Base-by-base conservation (phyloP, 2,329 filamentous ascomycete species). In the Trichoderma koningiopsis region DNA sequence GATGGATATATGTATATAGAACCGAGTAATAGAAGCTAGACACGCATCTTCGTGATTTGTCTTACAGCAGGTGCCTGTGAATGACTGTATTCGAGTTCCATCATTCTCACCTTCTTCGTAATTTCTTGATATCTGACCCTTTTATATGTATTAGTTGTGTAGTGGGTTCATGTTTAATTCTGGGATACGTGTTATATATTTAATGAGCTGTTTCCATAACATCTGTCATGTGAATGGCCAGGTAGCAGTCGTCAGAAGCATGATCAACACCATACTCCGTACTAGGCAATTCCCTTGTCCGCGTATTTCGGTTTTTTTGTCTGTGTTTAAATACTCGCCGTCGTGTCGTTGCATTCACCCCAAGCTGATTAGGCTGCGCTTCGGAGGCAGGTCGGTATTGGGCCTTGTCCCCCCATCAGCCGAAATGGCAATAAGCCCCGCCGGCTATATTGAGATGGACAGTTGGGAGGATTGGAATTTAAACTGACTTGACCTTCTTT, bases 371-470 rank as follows among this genome's bases (percentile, higher is more conserved):
- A 49, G 47, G 47, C 47, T 24, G 47, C 47, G 47, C 47, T 40
- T 65, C 63, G 63, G 63, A 58, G 63, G 63, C 35, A 40, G 35
- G 55, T 59, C 63, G 63, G 63, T 52, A 55, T 67, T 52, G 63
- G 63, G 63, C 47, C 19, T 35, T 19, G n/a, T 33, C 47, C 55
- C n/a, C 47, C 55, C n/a, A 47, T 47, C 55, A 67, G 63, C 63
- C 63, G 62, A 57, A 47, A 65, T 65, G 11, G 47, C n/a, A 29
- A 65, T 55, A 31, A 35, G 52, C 53, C 62, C 62, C 53, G 53
- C 52, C 62, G 62, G 40, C 31, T 49, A 62, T 56, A 56, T 62
- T 22, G 52, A 63, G 49, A 14, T 31, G 24, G 1, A 14, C 7
- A 22, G 37, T 19, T 43, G 29, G 37, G 31, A 24, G 4, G 35